Percentiles rank a stretch among this genome's conserved stretches.
Conservation (phyloP, 1,284 basidiomycete genomes). For the Peniophora sp. region DNA sequence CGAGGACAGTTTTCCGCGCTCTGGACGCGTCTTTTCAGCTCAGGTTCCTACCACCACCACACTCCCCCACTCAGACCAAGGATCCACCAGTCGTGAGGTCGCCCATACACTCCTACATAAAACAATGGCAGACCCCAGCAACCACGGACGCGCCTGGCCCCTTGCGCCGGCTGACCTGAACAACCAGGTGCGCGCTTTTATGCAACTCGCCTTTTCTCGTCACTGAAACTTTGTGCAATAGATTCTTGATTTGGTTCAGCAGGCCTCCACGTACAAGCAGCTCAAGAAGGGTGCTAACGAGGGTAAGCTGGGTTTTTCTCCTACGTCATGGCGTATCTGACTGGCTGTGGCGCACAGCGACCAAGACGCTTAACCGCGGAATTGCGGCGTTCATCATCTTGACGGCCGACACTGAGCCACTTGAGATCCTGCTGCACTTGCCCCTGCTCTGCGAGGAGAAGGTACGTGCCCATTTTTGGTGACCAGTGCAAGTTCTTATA, state of each 20-base stretch:
- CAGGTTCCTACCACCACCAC: too few relatives aligned
- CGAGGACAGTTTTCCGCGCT: too few relatives aligned
- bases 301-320: conserved; percentile 35
- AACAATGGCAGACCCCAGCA: conserved; percentile 46
- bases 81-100: conserved; percentile 75
- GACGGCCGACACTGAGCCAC: conserved; percentile 95
- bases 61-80: conserved; percentile 65
- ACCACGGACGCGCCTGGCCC: conserved; percentile 83
- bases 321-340: background rate
- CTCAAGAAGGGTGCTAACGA: conserved; percentile 98
- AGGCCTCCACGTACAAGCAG: conserved; percentile 91
- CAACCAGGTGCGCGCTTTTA: conserved; percentile 65
- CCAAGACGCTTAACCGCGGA: conserved; percentile 98
- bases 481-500: conserved; percentile 7
- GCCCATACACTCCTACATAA: conserved; percentile 11
- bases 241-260: conserved; percentile 88
- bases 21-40: too few relatives aligned
- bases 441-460: conserved; percentile 99
- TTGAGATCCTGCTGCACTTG: conserved; percentile 96
- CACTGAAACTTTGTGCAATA: conserved; percentile 22
- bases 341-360: conserved; percentile 43
- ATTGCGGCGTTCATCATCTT: conserved; percentile 98
- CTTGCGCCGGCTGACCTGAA: conserved; percentile 85
- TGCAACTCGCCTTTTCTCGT: conserved; percentile 15
- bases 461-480: conserved; percentile 34